These are phyloP conservation scores for Botrytis cinerea DNA, from an alignment of 2,329 filamentous ascomycete species.

Conservation along the genomic window DNA sequence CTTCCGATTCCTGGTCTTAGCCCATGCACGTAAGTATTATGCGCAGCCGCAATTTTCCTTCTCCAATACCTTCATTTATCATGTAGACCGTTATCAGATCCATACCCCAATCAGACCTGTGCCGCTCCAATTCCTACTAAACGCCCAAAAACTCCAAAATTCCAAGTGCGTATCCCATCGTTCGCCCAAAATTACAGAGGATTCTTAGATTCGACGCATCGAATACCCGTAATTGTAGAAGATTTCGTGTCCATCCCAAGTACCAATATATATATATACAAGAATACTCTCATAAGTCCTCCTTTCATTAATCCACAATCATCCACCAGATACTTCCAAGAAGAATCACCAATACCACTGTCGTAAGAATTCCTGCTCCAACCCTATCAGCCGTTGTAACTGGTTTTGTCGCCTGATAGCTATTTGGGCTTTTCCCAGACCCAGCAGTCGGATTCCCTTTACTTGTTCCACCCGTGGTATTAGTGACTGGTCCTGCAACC, in stretches of 20 bases:
- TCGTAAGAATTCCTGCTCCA: slow-evolving; percentile 68
- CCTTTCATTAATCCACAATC: slow-evolving; percentile 37
- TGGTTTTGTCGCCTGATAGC: slow-evolving; percentile 7
- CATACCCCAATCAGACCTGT: not conserved
- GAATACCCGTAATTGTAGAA: not conserved
- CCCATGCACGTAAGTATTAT: not conserved
- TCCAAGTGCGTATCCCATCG: not conserved
- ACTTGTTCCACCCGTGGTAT: slow-evolving; percentile 60
- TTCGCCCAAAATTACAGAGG: not conserved
- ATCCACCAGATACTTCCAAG: slow-evolving; percentile 59
- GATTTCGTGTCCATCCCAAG: not conserved
- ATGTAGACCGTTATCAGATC: not conserved
- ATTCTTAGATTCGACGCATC: not conserved
- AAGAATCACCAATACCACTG: slow-evolving; percentile 53
- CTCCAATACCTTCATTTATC: not conserved
- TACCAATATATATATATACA: slow-evolving; percentile 17
- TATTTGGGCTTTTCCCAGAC: slow-evolving; percentile 6
- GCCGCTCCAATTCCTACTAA: not conserved
- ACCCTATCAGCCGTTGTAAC: slow-evolving; percentile 60
- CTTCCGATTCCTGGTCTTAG: not conserved
- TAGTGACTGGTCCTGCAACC: slow-evolving; percentile 48
- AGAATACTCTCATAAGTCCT: not conserved
- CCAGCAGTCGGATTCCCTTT: slow-evolving; percentile 43
- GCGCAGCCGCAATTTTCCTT: not conserved
- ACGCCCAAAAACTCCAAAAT: slow-evolving; percentile 10